These are phyloP conservation scores for Thymus mandschuricus DNA, from an alignment of 257 asterid genomes.

Conservation along the genomic window DNA sequence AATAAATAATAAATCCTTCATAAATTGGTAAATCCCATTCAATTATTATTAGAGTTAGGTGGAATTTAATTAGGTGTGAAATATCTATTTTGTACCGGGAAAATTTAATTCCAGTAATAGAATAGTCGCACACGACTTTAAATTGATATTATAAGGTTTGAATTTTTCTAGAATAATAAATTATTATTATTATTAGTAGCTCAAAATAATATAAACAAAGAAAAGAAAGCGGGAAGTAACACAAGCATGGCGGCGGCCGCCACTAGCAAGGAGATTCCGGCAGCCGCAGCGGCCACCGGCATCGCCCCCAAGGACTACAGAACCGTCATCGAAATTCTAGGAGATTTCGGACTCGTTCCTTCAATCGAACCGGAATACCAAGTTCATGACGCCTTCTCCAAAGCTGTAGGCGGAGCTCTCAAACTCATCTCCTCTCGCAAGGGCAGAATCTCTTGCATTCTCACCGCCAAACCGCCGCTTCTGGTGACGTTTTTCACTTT, in stretches of 20 bases:
- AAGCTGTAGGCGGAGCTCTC: conserved; percentile 54
- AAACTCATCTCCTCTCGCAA: conserved; percentile 49
- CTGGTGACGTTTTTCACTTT: conserved; percentile 43
- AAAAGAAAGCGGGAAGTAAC: neutral
- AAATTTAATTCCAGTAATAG: too few species aligned
- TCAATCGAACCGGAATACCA: conserved; percentile 44
- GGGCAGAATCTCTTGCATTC: conserved; percentile 73
- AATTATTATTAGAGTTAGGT: too few species aligned
- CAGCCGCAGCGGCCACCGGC: neutral
- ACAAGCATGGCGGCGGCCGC: conserved; percentile 1
- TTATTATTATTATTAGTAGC: too few species aligned
- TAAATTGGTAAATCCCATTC: too few species aligned
- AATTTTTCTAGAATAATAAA: too few species aligned
- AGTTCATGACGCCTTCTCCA: conserved; percentile 54
- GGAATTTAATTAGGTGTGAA: too few species aligned
- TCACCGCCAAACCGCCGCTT: conserved; percentile 56
- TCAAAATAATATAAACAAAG: neutral
- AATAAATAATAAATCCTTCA: too few species aligned
- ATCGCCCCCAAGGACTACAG: conserved; percentile 21
- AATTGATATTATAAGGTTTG: too few species aligned
- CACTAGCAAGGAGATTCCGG: conserved; percentile 8
- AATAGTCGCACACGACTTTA: too few species aligned
- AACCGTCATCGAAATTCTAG: conserved; percentile 21
- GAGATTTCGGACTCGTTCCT: conserved; percentile 25
- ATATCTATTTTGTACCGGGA: too few species aligned